Evolutionary conservation across 495 filamentous ascomycete genomes (phyloP).

Genomic region (Hypoxylon trugodes): DNA sequence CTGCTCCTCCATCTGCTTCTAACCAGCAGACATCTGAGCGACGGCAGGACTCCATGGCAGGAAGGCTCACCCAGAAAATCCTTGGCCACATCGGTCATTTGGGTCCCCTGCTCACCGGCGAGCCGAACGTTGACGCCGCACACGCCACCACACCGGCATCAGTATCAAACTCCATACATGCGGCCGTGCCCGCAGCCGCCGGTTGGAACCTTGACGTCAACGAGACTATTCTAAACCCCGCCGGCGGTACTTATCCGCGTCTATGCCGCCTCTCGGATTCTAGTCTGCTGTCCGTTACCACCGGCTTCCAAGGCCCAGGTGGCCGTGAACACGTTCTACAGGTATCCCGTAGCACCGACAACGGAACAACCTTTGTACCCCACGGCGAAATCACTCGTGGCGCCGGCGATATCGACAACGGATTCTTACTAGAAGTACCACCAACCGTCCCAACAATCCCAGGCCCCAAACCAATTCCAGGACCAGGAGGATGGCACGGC

Average conservation of each 20-base stretch:
- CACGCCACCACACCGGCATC: no score
- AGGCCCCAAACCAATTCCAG: no score
- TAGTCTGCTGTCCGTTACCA: conserved; percentile 57
- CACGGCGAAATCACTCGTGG: conserved; percentile 45
- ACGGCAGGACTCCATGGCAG: conserved; percentile 36
- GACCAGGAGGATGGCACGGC: no score
- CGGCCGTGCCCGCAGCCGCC: background rate
- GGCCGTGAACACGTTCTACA: conserved; percentile 49
- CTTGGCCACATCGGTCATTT: conserved; percentile 36
- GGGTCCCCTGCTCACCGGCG: conserved; percentile 26
- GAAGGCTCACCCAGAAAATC: conserved; percentile 38
- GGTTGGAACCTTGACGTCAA: conserved; percentile 32
- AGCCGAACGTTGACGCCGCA: background rate
- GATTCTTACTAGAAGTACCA: conserved; percentile 64
- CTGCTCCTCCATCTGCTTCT: background rate
- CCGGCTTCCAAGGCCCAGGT: conserved; percentile 46
- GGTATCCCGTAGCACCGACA: conserved; percentile 53
- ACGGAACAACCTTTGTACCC: conserved; percentile 50
- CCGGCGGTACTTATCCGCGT: conserved; percentile 60
- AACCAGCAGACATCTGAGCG: no score
- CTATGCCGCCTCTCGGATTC: conserved; percentile 56
- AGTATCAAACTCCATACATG: no score
- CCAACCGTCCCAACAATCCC: conserved; percentile 5
- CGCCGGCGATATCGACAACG: conserved; percentile 66
- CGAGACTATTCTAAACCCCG: conserved; percentile 31